Conservation (phyloP, 495 filamentous ascomycete genomes). For the Cryomyces minteri region DNA sequence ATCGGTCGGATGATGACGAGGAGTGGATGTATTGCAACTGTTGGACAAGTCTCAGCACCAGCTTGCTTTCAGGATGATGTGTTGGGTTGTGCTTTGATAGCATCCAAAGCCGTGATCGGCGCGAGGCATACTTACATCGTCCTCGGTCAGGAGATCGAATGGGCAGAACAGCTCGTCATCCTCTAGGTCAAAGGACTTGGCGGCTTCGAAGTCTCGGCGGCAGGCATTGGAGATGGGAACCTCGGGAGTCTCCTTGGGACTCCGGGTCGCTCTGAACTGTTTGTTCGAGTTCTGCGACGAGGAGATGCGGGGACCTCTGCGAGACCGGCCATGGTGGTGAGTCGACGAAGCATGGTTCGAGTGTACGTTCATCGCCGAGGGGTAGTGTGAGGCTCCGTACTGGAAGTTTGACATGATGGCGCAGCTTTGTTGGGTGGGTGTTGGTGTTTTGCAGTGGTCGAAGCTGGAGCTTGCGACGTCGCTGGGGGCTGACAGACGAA, state of each 20-base stretch:
- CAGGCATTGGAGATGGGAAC: constrained; percentile 53
- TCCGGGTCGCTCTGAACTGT: constrained; percentile 65
- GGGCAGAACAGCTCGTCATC: constrained; percentile 97
- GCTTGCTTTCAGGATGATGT: neutral
- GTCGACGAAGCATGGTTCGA: constrained; percentile 40
- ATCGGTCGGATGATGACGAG: constrained; percentile 71
- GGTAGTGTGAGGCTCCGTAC: constrained; percentile 23
- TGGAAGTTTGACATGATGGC: constrained; percentile 60
- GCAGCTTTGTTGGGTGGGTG: neutral
- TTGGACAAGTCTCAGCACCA: constrained; percentile 3
- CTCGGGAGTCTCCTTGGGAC: constrained; percentile 79
- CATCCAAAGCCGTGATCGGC: neutral
- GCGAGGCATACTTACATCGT: constrained; percentile 58
- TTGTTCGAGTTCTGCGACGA: constrained; percentile 66
- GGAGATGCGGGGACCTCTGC: constrained; percentile 67
- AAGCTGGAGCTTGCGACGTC: too few relatives aligned
- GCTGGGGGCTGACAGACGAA: too few relatives aligned
- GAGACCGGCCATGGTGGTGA: constrained; percentile 72
- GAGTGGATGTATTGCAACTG: constrained; percentile 82
- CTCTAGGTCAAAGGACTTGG: constrained; percentile 88
- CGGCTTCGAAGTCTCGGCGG: constrained; percentile 74
- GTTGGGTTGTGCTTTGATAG: neutral
- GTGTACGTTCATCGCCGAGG: constrained; percentile 7
- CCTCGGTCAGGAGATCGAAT: constrained; percentile 70
- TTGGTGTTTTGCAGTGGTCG: neutral